Evolutionary conservation across 78 protist species (phyloP).

Genomic region (Paratrimastix pyriformis): DNA sequence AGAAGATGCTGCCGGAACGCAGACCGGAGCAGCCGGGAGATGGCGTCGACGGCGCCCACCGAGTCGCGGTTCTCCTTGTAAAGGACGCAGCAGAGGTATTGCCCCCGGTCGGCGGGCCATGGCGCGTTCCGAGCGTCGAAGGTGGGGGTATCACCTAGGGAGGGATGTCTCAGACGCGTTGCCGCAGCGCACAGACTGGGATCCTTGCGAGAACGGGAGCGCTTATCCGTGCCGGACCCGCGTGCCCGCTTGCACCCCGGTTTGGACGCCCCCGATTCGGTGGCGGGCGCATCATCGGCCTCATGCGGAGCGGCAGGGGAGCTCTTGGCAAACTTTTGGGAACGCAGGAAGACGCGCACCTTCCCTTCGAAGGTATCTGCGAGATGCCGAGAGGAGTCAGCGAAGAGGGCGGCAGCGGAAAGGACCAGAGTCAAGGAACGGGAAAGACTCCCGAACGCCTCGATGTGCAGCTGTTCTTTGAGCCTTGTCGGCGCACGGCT

Average conservation of each 20-base stretch:
- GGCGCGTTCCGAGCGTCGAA: not conserved
- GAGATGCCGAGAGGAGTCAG: not conserved
- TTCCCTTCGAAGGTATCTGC: not conserved
- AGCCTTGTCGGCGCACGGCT: not conserved
- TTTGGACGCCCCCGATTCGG: too few species aligned
- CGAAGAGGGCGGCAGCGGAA: not conserved
- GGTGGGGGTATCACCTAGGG: not conserved
- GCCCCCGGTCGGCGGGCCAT: not conserved
- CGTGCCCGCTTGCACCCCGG: too few species aligned
- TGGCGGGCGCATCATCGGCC: too few species aligned
- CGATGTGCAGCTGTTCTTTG: not conserved
- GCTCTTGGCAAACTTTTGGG: not conserved
- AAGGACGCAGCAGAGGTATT: not conserved
- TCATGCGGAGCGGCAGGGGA: too few species aligned
- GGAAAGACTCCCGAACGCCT: not conserved
- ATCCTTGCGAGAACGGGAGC: not conserved
- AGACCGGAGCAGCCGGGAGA: not conserved
- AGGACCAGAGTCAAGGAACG: not conserved
- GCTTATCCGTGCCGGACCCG: too few species aligned
- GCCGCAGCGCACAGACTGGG: not conserved
- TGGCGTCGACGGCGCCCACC: not conserved
- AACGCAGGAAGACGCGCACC: not conserved
- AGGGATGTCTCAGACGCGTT: not conserved
- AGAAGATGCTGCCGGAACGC: too few species aligned
- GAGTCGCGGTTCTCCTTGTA: slow-evolving; percentile 10